A percentile compares a stretch with the other conserved stretches of the same genome.
phyloP scores from a whole-genome alignment of 495 filamentous ascomycete genomes.

The Talaromyces proteolyticus region DNA sequence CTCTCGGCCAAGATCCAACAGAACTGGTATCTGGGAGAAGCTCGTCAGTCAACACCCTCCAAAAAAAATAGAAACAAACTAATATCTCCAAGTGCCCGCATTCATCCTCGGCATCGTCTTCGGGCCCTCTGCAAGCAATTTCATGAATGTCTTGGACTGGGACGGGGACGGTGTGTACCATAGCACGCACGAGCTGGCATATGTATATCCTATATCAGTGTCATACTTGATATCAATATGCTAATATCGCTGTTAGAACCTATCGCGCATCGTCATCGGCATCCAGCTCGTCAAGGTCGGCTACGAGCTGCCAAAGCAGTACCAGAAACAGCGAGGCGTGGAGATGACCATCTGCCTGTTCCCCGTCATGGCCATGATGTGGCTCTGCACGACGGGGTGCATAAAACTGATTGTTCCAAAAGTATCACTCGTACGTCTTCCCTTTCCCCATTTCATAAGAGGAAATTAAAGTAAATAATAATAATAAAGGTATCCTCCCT shows the following conservation, averaged over 20 bases:
- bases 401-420: conserved; percentile 29
- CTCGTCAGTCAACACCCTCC: conserved; percentile 30
- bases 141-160: conserved; percentile 41
- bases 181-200: conserved; percentile 36
- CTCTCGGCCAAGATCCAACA: conserved; percentile 48
- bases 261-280: conserved; percentile 48
- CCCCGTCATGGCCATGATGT: conserved; percentile 30
- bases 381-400: conserved; percentile 29
- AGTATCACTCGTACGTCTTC: conserved; percentile 22
- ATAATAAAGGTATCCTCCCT: conserved; percentile 42
- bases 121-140: conserved; percentile 41
- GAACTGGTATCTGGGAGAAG: conserved; percentile 52
- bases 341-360: conserved; percentile 32
- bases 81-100: conserved; percentile 51
- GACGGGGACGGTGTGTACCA: conserved; percentile 24
- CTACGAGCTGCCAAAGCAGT: conserved; percentile 28
- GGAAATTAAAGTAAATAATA: conserved; percentile 8
- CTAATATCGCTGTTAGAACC: conserved; percentile 14
- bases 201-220: conserved; percentile 15
- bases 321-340: conserved; percentile 17
- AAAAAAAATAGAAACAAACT: too few relatives aligned
- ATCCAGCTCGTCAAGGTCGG: conserved; percentile 41
- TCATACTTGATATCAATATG: not conserved
- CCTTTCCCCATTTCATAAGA: not conserved
- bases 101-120: conserved; percentile 41